Evolutionary conservation across 2,329 filamentous ascomycete genomes (phyloP).

Genomic region (Exserohilum rostratum): DNA sequence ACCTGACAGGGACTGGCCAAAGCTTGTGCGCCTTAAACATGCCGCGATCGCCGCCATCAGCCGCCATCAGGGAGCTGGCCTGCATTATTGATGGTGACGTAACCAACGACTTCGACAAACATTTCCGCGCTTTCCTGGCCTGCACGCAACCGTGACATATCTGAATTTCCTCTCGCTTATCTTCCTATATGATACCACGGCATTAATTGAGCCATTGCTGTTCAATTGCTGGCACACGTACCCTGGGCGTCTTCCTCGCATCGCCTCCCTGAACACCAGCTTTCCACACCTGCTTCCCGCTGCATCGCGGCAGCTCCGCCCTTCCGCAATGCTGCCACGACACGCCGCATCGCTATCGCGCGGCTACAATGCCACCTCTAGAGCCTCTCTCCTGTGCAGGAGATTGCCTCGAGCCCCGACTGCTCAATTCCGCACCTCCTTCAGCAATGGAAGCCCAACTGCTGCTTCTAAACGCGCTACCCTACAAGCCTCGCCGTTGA

Average conservation of each 20-base stretch:
- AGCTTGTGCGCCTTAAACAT: too few species aligned
- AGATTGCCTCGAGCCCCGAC: conserved; percentile 15
- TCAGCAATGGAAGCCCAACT: conserved; percentile 34
- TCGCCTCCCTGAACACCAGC: background rate
- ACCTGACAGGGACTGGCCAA: background rate
- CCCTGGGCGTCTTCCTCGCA: background rate
- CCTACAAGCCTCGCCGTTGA: conserved; percentile 26
- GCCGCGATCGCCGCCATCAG: background rate
- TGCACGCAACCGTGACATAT: background rate
- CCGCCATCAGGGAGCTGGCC: background rate
- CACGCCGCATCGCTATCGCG: conserved; percentile 40
- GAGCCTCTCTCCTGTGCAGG: conserved; percentile 21
- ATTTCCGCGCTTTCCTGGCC: conserved; percentile 16
- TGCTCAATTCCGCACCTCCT: conserved; percentile 31
- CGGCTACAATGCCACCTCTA: conserved; percentile 25
- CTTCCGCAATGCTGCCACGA: conserved; percentile 37
- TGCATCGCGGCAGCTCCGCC: conserved; percentile 6
- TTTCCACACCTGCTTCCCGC: conserved; percentile 9
- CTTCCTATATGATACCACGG: conserved; percentile 2
- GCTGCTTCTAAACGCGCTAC: conserved; percentile 28
- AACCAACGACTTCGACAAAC: conserved; percentile 24
- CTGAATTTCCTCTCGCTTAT: conserved; percentile 1
- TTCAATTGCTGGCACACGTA: conserved; percentile 14
- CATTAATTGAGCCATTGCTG: conserved; percentile 7
- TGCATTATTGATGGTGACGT: conserved; percentile 19